Conservation (phyloP, 257 asterid species). For the Solanum chmielewskii region DNA sequence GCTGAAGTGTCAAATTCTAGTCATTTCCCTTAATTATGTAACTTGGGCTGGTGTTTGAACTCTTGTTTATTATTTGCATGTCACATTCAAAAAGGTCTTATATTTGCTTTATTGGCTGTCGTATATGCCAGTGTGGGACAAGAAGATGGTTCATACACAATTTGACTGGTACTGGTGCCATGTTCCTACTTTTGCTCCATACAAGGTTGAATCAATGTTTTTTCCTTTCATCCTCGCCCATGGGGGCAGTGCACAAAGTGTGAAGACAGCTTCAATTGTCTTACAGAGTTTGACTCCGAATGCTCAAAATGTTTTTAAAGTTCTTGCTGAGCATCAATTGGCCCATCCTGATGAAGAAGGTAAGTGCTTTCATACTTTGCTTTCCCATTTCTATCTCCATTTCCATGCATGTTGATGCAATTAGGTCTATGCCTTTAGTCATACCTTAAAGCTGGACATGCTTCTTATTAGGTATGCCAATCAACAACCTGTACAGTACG, state of each 20-base stretch:
- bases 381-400: background rate
- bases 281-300: constrained; percentile 89
- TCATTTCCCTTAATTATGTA: background rate
- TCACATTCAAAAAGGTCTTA: background rate
- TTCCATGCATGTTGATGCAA: background rate
- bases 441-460: background rate
- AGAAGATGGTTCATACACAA: constrained; percentile 94
- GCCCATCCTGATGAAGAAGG: constrained; percentile 76
- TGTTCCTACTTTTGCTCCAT: constrained; percentile 84
- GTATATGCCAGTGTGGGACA: constrained; percentile 69
- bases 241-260: constrained; percentile 57
- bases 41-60: background rate
- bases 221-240: constrained; percentile 77
- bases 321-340: constrained; percentile 69
- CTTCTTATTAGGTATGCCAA: constrained; percentile 61
- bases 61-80: background rate
- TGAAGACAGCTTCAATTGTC: constrained; percentile 85
- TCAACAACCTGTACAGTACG: constrained; percentile 48
- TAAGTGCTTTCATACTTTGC: constrained; percentile 13
- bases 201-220: constrained; percentile 78
- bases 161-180: constrained; percentile 98
- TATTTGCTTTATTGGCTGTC: background rate
- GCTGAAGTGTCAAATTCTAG: background rate
- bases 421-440: background rate
- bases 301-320: constrained; percentile 81